Evolutionary conservation across 2,329 filamentous ascomycete genomes (phyloP), one percentile per base, ranked within the genome.

Genomic region (Pyrenochaeta sp.): DNA sequence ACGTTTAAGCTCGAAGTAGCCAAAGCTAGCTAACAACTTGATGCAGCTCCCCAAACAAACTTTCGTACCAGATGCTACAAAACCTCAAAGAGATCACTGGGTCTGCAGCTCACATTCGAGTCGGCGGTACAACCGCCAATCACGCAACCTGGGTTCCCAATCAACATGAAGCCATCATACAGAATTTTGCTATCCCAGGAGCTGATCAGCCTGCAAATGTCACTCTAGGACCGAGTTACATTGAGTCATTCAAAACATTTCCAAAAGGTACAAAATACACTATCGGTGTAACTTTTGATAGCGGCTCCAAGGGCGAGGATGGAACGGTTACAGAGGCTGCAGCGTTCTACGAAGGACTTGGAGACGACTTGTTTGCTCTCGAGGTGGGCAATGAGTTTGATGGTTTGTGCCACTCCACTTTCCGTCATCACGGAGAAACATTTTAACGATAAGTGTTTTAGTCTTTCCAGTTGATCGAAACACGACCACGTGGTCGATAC

Each of bases 351-450:
- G 17, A 58, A 9, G 40, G 45, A n/a, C 44, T 63, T 12, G 58
- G 54, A 4, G 35, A 51, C 3, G 49, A 56, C 37, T 20, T 64
- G 4, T 61, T 47, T 27, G 63, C 59, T 1, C 51, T 61, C 4
- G 63, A 63, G 41, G 54, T 64, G 2, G 61, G 64, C n/a, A 67
- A 66, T 39, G 64, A 67, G 31, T 59, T 66, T 15, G 58, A 67
- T 36, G 56, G 56, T 63, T 56, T 14, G 46, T 49, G 9, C 4
- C 23, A 27, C 4, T 27, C 23, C 23, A 27, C 23, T 27, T 27
- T 36, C 20, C 7, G 14, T 43, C 10, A 27, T 32, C 2, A 20
- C 32, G n/a, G n/a, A n/a, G n/a, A 14, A 35, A 5, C 11, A 12
- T 4, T 35, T 5, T 35, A 35, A 35, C 12, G 15, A 12, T 11